Conservation (phyloP, 2,329 filamentous ascomycete genomes). For the Scolecobasidium constrictum region DNA sequence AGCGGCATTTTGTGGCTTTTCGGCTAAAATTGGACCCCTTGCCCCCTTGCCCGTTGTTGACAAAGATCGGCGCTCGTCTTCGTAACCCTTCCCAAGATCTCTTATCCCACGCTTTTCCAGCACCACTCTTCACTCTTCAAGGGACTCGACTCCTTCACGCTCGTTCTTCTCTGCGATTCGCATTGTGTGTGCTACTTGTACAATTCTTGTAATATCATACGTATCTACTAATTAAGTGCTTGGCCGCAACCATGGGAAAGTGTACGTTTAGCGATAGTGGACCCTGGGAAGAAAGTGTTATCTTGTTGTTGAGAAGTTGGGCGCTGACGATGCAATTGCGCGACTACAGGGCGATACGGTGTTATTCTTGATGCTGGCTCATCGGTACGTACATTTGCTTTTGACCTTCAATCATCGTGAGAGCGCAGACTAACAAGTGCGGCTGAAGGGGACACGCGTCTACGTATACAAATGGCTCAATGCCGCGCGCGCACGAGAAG, state of each 20-base stretch:
- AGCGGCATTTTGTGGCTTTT: no score
- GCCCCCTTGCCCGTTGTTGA: no score
- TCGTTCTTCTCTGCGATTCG: no score
- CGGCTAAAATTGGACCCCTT: no score
- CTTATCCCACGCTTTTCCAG: no score
- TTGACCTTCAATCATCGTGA: conserved; percentile 5
- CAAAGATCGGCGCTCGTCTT: no score
- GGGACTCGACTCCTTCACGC: no score
- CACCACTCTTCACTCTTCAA: no score
- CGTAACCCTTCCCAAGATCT: no score
- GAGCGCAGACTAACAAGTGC: not conserved
- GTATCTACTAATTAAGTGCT: not conserved
- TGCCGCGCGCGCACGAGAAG: conserved; percentile 52
- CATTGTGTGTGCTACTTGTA: not conserved
- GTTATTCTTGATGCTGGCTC: conserved; percentile 96
- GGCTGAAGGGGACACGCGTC: conserved; percentile 76
- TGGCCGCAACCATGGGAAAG: conserved; percentile 26
- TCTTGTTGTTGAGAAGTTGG: not conserved
- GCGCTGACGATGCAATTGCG: not conserved
- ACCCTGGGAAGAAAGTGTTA: no score
- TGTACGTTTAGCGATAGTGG: no score
- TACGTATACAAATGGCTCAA: conserved; percentile 94
- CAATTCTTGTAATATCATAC: not conserved
- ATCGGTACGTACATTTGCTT: conserved; percentile 45
- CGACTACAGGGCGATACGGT: conserved; percentile 56